A percentile compares a stretch with the other conserved stretches of the same genome.
Evolutionary conservation across 164 flowering plant genomes (phyloP).

Genomic region (Brasenia schreberi): DNA sequence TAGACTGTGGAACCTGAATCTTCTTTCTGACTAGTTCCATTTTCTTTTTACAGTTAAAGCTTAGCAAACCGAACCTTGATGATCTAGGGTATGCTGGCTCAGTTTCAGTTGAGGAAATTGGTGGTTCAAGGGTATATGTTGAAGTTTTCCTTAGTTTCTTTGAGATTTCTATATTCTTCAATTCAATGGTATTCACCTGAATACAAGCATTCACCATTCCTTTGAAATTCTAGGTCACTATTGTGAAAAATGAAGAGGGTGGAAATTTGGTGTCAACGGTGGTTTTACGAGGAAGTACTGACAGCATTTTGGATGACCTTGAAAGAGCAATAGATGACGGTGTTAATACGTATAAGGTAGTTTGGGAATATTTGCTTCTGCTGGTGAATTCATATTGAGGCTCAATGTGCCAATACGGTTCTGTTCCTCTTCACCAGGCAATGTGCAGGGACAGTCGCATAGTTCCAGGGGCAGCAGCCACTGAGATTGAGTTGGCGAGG

Average conservation of each 20-base stretch:
- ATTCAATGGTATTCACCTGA: neutral
- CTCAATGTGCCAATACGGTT: neutral
- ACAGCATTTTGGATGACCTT: conserved; percentile 96
- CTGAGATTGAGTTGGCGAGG: conserved; percentile 91
- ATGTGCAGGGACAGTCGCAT: conserved; percentile 90
- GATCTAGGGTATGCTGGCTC: conserved; percentile 88
- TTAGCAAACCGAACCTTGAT: conserved; percentile 71
- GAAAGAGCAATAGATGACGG: conserved; percentile 99
- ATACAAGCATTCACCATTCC: neutral
- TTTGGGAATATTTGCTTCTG: neutral
- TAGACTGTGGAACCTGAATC: no score
- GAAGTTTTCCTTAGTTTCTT: neutral
- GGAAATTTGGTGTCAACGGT: conserved; percentile 84
- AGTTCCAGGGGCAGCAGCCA: conserved; percentile 94
- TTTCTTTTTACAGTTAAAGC: conserved; percentile 58
- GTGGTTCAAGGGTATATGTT: conserved; percentile 61
- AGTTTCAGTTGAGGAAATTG: conserved; percentile 90
- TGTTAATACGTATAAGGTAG: conserved; percentile 89
- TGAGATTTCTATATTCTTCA: neutral
- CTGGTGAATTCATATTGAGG: neutral
- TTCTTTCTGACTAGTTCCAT: neutral
- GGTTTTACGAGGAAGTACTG: conserved; percentile 89
- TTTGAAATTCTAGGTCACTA: conserved; percentile 42
- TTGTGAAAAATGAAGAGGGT: conserved; percentile 89
- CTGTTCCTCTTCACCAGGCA: conserved; percentile 35